A percentile compares a stretch with the other conserved stretches of the same genome.
phyloP scores from a whole-genome alignment of 371 early-diverging fungal genomes.

The Mucor ambiguus region DNA sequence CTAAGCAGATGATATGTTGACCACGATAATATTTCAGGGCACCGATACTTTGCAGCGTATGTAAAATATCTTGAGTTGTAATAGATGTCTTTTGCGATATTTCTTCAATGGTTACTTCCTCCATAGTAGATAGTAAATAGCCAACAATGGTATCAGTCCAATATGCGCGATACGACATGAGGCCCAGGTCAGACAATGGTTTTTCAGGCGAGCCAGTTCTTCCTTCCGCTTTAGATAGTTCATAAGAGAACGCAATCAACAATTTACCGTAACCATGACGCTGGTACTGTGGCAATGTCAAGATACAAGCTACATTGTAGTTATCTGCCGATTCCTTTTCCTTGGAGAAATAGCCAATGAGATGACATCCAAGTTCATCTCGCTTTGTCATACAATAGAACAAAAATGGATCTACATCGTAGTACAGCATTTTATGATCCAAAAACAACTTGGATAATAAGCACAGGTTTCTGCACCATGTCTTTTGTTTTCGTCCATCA shows the following conservation, averaged over 20 bases:
- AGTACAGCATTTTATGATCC: constrained; percentile 99
- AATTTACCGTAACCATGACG: constrained; percentile 97
- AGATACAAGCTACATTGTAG: constrained; percentile 99
- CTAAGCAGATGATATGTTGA: constrained; percentile 89
- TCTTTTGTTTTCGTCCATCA: constrained; percentile 88
- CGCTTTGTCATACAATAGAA: constrained; percentile 94
- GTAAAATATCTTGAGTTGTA: constrained; percentile 92
- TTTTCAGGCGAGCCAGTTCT: constrained; percentile 98
- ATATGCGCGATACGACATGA: constrained; percentile 94
- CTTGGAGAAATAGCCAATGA: constrained; percentile 99
- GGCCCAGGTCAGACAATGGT: constrained; percentile 98
- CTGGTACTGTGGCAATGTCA: constrained; percentile 99
- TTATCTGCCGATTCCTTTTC: constrained; percentile 96
- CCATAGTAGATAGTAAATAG: constrained; percentile 47
- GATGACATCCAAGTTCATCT: constrained; percentile 84
- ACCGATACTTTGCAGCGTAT: constrained; percentile 91
- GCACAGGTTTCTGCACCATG: constrained; percentile 90
- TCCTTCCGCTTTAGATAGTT: constrained; percentile 95
- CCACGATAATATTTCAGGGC: constrained; percentile 95
- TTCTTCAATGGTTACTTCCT: constrained; percentile 77
- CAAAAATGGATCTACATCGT: constrained; percentile 99
- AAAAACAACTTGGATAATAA: constrained; percentile 96
- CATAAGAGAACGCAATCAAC: constrained; percentile 97
- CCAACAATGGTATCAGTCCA: constrained; percentile 92
- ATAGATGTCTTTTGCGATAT: constrained; percentile 86